phyloP scores from a whole-genome alignment of 371 early-diverging fungal genomes.

The Choanephora cucurbitarum region DNA sequence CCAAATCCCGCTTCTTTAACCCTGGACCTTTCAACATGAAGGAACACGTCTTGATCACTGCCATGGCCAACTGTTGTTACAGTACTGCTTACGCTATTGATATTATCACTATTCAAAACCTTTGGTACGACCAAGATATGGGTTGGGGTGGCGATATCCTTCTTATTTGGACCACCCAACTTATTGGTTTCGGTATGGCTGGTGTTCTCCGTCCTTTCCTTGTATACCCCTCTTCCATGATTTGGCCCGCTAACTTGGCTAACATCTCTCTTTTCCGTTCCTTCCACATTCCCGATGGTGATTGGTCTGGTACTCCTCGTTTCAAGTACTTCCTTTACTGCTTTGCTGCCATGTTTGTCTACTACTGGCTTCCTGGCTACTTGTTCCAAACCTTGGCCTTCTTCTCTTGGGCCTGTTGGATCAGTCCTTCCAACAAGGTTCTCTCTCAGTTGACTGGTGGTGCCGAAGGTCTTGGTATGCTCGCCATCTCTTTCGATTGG shows the following conservation, averaged over 20 bases:
- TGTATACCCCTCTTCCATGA: slow-evolving; percentile 82
- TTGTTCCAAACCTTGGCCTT: slow-evolving; percentile 70
- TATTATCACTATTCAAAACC: slow-evolving; percentile 66
- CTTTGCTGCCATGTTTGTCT: slow-evolving; percentile 61
- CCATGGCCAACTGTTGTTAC: slow-evolving; percentile 60
- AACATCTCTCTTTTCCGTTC: slow-evolving; percentile 74
- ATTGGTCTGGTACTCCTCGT: slow-evolving; percentile 55
- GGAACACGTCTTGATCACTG: slow-evolving; percentile 80
- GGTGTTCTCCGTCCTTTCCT: slow-evolving; percentile 76
- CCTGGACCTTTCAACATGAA: slow-evolving; percentile 89
- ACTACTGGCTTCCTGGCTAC: slow-evolving; percentile 80
- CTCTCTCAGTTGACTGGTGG: slow-evolving; percentile 67
- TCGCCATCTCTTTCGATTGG: slow-evolving; percentile 79
- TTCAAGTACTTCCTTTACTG: slow-evolving; percentile 66
- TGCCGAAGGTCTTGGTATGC: slow-evolving; percentile 68
- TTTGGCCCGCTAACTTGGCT: slow-evolving; percentile 81
- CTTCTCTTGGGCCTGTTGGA: slow-evolving; percentile 77
- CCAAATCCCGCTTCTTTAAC: slow-evolving; percentile 61
- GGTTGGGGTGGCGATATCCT: slow-evolving; percentile 64
- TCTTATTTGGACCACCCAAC: slow-evolving; percentile 71
- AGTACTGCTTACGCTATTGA: slow-evolving; percentile 75
- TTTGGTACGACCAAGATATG: slow-evolving; percentile 63
- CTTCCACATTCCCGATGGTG: slow-evolving; percentile 61
- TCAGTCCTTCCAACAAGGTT: slow-evolving; percentile 59
- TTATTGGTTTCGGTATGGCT: slow-evolving; percentile 84